phyloP scores from a whole-genome alignment of 2,329 filamentous ascomycete genomes.

The Aspergillus thermomutatus region DNA sequence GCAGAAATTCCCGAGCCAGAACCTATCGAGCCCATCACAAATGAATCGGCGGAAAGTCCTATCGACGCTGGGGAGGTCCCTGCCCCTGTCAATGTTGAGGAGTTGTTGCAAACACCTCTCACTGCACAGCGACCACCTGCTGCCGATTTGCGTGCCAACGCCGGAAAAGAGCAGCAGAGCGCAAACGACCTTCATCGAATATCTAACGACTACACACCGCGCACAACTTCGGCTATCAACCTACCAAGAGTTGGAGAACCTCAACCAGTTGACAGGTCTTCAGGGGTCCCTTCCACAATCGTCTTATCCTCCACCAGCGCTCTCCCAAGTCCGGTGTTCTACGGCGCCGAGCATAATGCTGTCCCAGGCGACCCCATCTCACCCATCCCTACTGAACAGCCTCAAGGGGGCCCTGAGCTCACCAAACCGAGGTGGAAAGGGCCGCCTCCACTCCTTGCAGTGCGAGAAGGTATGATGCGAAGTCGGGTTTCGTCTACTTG shows the following conservation, averaged over 20 bases:
- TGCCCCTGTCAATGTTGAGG: conserved; percentile 61
- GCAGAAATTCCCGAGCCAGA: conserved; percentile 69
- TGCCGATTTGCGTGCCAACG: conserved; percentile 15
- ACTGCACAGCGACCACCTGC: conserved; percentile 47
- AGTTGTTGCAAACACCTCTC: conserved; percentile 62
- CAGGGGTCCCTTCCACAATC: conserved; percentile 1
- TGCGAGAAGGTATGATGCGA: conserved; percentile 52
- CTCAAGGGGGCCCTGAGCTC: conserved; percentile 13
- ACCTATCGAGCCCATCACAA: conserved; percentile 41
- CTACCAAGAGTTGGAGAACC: conserved; percentile 10
- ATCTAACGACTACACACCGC: conserved; percentile 11
- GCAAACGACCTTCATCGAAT: conserved; percentile 15
- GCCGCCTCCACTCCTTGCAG: conserved; percentile 50
- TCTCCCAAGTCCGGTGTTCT: neutral
- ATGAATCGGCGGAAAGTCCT: conserved; percentile 29
- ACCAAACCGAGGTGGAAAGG: conserved; percentile 23
- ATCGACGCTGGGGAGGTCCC: conserved; percentile 47
- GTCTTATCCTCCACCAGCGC: neutral
- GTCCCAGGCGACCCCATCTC: neutral
- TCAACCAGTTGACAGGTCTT: conserved; percentile 6
- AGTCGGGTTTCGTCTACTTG: conserved; percentile 37
- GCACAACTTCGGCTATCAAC: neutral
- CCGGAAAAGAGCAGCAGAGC: conserved; percentile 7
- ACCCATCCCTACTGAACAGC: conserved; percentile 7
- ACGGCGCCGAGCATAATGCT: neutral